Conservation (phyloP, 306 rosid species). For the Malus fusca region DNA sequence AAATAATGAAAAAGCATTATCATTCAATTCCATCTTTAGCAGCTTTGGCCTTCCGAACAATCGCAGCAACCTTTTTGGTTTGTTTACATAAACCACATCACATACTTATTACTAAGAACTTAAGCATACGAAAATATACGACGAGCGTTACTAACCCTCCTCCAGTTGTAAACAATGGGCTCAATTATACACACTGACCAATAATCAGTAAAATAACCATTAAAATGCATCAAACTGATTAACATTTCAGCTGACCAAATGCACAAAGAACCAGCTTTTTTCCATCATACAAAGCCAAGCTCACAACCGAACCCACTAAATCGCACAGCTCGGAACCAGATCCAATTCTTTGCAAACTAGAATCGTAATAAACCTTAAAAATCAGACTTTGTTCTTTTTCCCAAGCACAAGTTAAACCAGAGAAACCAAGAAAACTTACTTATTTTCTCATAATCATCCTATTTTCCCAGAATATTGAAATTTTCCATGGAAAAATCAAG, state of each 20-base stretch:
- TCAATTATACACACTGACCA: neutral
- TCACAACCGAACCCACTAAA: neutral
- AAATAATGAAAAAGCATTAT: no score
- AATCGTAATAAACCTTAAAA: neutral
- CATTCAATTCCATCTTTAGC: no score
- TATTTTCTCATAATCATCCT: constrained; percentile 35
- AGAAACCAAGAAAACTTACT: neutral
- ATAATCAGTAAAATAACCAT: neutral
- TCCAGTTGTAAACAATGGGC: no score
- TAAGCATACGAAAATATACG: no score
- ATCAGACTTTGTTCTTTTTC: neutral
- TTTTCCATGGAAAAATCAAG: no score
- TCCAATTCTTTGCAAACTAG: neutral
- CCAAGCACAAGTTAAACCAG: no score
- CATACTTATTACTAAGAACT: no score
- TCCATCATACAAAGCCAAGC: neutral
- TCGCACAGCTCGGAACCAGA: neutral
- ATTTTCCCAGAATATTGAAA: no score
- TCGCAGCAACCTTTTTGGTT: no score
- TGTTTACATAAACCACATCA: no score
- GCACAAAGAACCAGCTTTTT: neutral
- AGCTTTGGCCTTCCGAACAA: no score
- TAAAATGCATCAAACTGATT: neutral
- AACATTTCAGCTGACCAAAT: neutral
- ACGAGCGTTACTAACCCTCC: no score